These are phyloP conservation scores for Discostella pseudostelligera DNA, from an alignment of 108 stramenopile species.

Conservation along the genomic window DNA sequence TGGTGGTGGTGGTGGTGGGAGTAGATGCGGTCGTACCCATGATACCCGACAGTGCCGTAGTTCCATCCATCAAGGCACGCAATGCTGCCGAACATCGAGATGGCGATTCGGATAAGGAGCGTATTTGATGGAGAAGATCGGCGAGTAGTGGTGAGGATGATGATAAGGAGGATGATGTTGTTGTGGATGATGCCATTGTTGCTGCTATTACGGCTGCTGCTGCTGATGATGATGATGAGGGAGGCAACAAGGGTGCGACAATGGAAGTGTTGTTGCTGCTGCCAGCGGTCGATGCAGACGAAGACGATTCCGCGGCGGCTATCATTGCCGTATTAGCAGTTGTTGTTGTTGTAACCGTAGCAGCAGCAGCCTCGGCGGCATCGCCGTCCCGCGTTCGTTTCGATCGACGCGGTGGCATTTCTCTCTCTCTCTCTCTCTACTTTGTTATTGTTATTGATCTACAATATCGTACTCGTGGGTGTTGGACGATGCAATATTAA, in stretches of 20 bases:
- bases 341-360: not conserved
- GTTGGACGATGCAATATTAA: too few species aligned
- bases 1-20: too few species aligned
- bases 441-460: not conserved
- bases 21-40: too few species aligned
- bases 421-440: too few species aligned
- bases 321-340: too few species aligned
- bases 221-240: not conserved
- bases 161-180: too few species aligned
- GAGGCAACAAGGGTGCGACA: too few species aligned
- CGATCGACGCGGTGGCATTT: conserved; percentile 17
- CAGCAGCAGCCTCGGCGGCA: not conserved
- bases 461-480: not conserved
- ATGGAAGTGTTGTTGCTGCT: too few species aligned
- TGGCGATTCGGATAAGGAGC: conserved; percentile 18
- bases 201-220: not conserved
- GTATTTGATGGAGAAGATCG: conserved; percentile 19
- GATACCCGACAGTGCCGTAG: conserved; percentile 13
- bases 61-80: conserved; percentile 30
- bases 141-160: conserved; percentile 19
- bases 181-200: conserved; percentile 1
- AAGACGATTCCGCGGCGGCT: too few species aligned
- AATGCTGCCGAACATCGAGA: conserved; percentile 28
- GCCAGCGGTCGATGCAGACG: too few species aligned
- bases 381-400: conserved; percentile 14